Conservation (phyloP, 495 filamentous ascomycete genomes). For the Neurospora terricola region DNA sequence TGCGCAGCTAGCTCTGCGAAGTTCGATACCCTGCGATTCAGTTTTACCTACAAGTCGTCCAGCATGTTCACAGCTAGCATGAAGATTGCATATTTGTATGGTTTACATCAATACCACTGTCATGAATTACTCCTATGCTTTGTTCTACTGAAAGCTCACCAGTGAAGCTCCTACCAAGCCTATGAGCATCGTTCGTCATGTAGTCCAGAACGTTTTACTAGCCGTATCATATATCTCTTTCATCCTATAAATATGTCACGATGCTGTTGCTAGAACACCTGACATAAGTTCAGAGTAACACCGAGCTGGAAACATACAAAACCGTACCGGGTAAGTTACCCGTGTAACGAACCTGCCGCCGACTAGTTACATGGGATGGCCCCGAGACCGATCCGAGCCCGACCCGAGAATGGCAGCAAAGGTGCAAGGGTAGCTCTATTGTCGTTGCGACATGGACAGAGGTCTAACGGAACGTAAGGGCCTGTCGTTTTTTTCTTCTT, state of each 20-base stretch:
- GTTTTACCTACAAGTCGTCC: not conserved
- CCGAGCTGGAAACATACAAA: not conserved
- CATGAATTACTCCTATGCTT: not conserved
- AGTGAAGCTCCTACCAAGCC: not conserved
- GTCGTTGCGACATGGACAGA: not conserved
- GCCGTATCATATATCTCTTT: too few species aligned
- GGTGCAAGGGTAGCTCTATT: not conserved
- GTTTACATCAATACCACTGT: not conserved
- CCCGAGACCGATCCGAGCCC: not conserved
- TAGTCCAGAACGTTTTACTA: too few species aligned
- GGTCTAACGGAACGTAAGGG: not conserved
- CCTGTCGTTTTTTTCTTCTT: not conserved
- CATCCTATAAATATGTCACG: not conserved
- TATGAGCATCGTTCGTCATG: not conserved
- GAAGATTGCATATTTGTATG: not conserved
- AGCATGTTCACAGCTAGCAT: not conserved
- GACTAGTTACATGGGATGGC: not conserved
- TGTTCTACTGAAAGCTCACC: not conserved
- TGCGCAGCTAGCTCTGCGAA: not conserved
- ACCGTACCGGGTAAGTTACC: not conserved
- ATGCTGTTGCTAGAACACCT: not conserved
- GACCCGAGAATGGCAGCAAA: not conserved
- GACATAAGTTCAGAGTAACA: not conserved
- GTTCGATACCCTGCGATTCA: not conserved
- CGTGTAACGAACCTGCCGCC: not conserved